A percentile compares a stretch with the other conserved stretches of the same genome.
phyloP scores from a whole-genome alignment of 306 rosid species.

The Glycine tomentella region DNA sequence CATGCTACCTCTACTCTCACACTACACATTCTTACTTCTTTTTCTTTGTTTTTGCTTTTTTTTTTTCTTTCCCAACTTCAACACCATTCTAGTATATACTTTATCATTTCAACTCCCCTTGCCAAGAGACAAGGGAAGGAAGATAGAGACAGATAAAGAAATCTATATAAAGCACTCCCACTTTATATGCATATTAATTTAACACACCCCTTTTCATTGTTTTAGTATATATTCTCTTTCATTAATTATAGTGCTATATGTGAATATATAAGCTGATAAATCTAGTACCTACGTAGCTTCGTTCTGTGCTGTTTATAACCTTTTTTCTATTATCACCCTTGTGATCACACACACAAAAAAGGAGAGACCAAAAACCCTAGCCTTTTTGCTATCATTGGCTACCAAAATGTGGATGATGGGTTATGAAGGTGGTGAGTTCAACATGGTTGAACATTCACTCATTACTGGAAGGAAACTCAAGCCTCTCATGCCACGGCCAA shows the following conservation, averaged over 20 bases:
- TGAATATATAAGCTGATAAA: slow-evolving; percentile 4
- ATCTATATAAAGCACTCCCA: slow-evolving; percentile 39
- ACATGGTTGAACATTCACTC: slow-evolving; percentile 32
- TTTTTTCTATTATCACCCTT: slow-evolving; percentile 15
- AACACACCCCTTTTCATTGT: slow-evolving; percentile 30
- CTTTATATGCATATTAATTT: slow-evolving; percentile 15
- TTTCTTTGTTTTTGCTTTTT: slow-evolving; percentile 29
- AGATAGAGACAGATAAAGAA: slow-evolving; percentile 27
- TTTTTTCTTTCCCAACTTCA: slow-evolving; percentile 34
- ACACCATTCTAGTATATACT: slow-evolving; percentile 40
- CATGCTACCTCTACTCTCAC: slow-evolving; percentile 44
- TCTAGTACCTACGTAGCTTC: not conserved
- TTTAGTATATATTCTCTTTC: slow-evolving; percentile 20
- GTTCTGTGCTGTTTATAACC: slow-evolving; percentile 4
- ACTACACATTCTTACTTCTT: not conserved
- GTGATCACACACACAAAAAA: not conserved
- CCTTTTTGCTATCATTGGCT: not conserved
- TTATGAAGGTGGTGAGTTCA: slow-evolving; percentile 68
- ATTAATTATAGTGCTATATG: not conserved
- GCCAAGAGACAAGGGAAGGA: slow-evolving; percentile 12
- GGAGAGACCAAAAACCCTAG: slow-evolving; percentile 17
- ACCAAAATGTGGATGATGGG: slow-evolving; percentile 79
- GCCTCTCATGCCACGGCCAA: slow-evolving; percentile 76
- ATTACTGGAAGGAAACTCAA: slow-evolving; percentile 64
- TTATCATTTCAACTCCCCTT: slow-evolving; percentile 47